These are phyloP conservation scores for Nephromyces sp. DNA, from an alignment of 169 alveolate species.

Conservation along the genomic window DNA sequence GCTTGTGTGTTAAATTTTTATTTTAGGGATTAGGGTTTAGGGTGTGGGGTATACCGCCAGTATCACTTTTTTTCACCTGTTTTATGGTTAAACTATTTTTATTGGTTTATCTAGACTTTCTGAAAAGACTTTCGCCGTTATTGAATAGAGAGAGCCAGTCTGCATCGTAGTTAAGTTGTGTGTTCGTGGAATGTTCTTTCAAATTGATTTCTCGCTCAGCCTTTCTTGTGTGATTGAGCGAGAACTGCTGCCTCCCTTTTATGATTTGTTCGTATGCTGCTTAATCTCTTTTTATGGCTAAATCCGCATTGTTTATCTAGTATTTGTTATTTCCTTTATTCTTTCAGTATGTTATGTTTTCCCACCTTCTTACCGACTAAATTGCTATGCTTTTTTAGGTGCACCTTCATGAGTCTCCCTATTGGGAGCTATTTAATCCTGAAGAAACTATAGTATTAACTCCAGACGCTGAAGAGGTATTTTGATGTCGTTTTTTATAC, in stretches of 20 bases:
- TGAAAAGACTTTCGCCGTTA: too few species aligned
- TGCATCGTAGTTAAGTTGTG: too few species aligned
- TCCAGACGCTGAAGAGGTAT: constrained; percentile 33
- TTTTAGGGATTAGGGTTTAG: background rate
- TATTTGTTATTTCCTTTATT: background rate
- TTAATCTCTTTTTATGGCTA: background rate
- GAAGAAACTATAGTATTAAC: constrained; percentile 16
- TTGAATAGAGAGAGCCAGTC: too few species aligned
- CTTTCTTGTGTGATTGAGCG: background rate
- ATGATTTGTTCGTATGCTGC: background rate
- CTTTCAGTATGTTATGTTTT: background rate
- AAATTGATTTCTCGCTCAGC: too few species aligned
- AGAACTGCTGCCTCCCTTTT: background rate
- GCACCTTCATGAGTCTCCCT: constrained; percentile 23
- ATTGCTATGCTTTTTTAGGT: constrained; percentile 11
- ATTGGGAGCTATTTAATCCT: constrained; percentile 18
- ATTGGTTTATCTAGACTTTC: background rate
- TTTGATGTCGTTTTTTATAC: too few species aligned
- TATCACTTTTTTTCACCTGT: background rate
- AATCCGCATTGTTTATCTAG: background rate
- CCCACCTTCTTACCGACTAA: background rate
- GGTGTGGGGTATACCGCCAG: background rate
- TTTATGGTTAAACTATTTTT: background rate
- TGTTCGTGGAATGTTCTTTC: too few species aligned
- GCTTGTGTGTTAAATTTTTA: background rate